Evolutionary conservation across 305 asterid species (phyloP).

Genomic region (Striga hermonthica): DNA sequence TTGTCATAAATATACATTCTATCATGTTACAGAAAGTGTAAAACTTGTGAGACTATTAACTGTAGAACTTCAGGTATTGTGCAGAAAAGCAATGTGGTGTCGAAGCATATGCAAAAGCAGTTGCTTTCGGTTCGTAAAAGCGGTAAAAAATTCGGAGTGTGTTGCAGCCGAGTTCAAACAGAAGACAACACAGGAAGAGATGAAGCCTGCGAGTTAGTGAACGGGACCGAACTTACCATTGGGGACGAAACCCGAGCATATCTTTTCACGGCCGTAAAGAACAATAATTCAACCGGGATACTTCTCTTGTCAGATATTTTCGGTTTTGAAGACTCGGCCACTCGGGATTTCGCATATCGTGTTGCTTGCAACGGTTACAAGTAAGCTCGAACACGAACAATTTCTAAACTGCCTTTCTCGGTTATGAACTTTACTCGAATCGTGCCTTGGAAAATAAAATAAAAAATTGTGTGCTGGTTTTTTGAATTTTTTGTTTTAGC

Average conservation of each 20-base stretch:
- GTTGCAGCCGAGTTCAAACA: slow-evolving; percentile 46
- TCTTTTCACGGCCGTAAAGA: slow-evolving; percentile 71
- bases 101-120: slow-evolving; percentile 24
- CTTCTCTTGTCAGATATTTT: slow-evolving; percentile 73
- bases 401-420: too few species aligned
- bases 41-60: neutral
- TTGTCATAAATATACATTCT: too few species aligned
- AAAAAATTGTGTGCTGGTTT: too few species aligned
- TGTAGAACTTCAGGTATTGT: slow-evolving; percentile 56
- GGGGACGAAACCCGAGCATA: slow-evolving; percentile 58
- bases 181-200: slow-evolving; percentile 41
- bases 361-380: slow-evolving; percentile 84
- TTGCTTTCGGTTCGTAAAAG: slow-evolving; percentile 24
- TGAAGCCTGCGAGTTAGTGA: slow-evolving; percentile 71
- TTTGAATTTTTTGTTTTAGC: too few species aligned
- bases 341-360: slow-evolving; percentile 76
- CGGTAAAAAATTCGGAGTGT: slow-evolving; percentile 28
- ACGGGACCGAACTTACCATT: slow-evolving; percentile 56
- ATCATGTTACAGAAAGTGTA: too few species aligned
- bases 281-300: slow-evolving; percentile 74
- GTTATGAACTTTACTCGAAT: too few species aligned
- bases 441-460: too few species aligned
- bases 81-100: slow-evolving; percentile 44
- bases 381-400: slow-evolving; percentile 35
- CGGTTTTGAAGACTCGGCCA: slow-evolving; percentile 72